Base-by-base conservation (phyloP, 106 monocot genomes). In the Phalaenopsis aphrodite region DNA sequence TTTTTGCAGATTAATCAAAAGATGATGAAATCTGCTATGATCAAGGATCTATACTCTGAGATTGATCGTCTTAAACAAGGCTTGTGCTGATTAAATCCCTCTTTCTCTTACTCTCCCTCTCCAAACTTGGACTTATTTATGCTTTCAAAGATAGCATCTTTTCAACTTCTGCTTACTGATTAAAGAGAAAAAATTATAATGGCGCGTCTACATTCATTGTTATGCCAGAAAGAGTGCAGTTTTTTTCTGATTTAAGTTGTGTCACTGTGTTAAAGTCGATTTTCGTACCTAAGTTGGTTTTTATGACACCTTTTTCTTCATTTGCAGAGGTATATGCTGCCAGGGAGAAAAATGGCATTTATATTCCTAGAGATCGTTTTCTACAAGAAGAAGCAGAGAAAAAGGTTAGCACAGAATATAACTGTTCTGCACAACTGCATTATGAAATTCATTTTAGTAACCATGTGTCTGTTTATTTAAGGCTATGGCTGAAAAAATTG, bases 11-110 rank as follows among this genome's bases (percentile, higher is more conserved):
- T 99, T 81, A 99, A 99, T 77, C 98, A 99, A 69, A 99, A 91
- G 88, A 93, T 94, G 98, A 89, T 99, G 91, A 99, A 99, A 88
- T 93, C 98, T 52, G 92, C 98, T 79, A 79, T 99, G 88, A 94
- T 99, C 71, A 99, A 93, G 79, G 98, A 99, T 86, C 79, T 99
- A 72, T 93, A 93, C 75, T 89, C 85, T 79, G 98, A 99, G 81
- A 95, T 99, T 82, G 98, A 95, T 45, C 98, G 92, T 36, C 94
- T 99, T 78, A 99, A 99, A 84, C 98, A 99, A 99, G 94, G 91
- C 86, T 17, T 55, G 79, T 12, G 76, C 4, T 48, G 23, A 47
- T 76, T 48, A 47, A 36, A 76, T 24, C 14, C 17, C 49, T 52
- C 43, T 43, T 5, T 76, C 9, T 23, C 23, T 76, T 23, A 49